A percentile compares a stretch with the other conserved stretches of the same genome.
Evolutionary conservation across 2,329 filamentous ascomycete genomes (phyloP).

Genomic region (Emericellopsis cladophorae): DNA sequence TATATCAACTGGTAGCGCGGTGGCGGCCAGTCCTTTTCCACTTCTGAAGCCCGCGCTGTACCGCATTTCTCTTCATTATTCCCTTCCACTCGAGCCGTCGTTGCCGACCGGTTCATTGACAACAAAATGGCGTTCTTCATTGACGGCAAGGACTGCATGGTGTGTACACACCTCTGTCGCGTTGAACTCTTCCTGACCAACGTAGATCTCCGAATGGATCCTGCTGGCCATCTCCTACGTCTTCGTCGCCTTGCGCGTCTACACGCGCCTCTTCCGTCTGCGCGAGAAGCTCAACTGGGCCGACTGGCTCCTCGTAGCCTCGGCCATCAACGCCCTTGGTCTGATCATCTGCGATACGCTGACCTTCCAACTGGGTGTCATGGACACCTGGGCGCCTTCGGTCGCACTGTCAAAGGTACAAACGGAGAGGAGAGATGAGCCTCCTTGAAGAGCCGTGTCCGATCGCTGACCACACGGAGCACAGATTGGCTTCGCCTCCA

Average conservation of each 20-base stretch:
- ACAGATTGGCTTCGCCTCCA: constrained; percentile 20
- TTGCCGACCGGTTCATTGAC: neutral
- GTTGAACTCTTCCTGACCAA: neutral
- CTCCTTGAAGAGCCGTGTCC: neutral
- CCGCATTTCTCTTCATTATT: neutral
- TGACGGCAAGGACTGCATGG: constrained; percentile 12
- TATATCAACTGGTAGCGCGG: neutral
- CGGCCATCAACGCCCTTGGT: constrained; percentile 15
- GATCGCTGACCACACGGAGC: neutral
- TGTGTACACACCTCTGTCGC: neutral
- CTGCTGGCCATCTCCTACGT: constrained; percentile 12
- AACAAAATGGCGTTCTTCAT: constrained; percentile 9
- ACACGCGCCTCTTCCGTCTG: constrained; percentile 16
- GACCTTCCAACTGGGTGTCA: constrained; percentile 16
- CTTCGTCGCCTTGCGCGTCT: constrained; percentile 16
- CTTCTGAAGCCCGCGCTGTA: neutral
- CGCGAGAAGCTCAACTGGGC: constrained; percentile 15
- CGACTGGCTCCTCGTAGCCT: constrained; percentile 14
- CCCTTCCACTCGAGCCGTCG: neutral
- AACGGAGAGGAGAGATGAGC: neutral
- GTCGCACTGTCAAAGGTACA: constrained; percentile 17
- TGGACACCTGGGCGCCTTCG: constrained; percentile 15
- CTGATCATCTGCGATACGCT: constrained; percentile 21
- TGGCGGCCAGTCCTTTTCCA: neutral
- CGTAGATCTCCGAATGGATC: constrained; percentile 20